Evolutionary conservation across 164 flowering plant genomes (phyloP), one percentile per base, ranked within the genome.

Genomic region (Liriodendron chinense): DNA sequence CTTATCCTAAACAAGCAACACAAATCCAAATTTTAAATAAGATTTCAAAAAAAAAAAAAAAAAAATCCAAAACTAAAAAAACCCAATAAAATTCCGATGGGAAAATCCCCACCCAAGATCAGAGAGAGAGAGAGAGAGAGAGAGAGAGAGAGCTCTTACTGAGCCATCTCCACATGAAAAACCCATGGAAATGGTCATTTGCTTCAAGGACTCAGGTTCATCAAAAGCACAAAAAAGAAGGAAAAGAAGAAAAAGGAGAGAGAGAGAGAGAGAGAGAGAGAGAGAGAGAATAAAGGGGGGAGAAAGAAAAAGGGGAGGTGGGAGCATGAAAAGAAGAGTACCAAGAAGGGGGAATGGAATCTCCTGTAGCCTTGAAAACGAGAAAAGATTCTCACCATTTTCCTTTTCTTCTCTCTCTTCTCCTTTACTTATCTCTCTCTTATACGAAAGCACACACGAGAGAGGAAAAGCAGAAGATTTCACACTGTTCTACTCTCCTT

Each of bases 101-200:
- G n/a, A 7, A 74, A 26, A 70, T 13, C 22, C 65, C 65, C 23
- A 53, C 18, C 13, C 7, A 59, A 66, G 9, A 71, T 70, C 49
- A 26, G 28, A 14, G 26, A 24, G 65, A 65, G 62, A 56, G 68
- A 53, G 63, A 21, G 59, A 47, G 62, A 56, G 43, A 18, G 22
- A 47, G 74, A 68, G 23, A n/a, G 47, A 9, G 22, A 28, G 20
- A 67, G 24, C 22, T 71, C 77, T 79, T 78, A 85, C 85, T 49
- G 68, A 70, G 74, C 68, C 81, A 75, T 84, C 83, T 73, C 75
- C 84, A 82, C 70, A 82, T 75, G 86, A 82, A 74, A 82, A 79
- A 48, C 82, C 84, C 85, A 83, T 80, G 61, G 76, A 75, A 43
- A 68, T 68, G 64, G 50, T 64, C 79, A 80, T 80, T 66, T 34